Percentiles rank a stretch among this genome's conserved stretches.
These are phyloP conservation scores for Perkinsus chesapeaki DNA, from an alignment of 169 alveolate genomes.

Conservation along the genomic window DNA sequence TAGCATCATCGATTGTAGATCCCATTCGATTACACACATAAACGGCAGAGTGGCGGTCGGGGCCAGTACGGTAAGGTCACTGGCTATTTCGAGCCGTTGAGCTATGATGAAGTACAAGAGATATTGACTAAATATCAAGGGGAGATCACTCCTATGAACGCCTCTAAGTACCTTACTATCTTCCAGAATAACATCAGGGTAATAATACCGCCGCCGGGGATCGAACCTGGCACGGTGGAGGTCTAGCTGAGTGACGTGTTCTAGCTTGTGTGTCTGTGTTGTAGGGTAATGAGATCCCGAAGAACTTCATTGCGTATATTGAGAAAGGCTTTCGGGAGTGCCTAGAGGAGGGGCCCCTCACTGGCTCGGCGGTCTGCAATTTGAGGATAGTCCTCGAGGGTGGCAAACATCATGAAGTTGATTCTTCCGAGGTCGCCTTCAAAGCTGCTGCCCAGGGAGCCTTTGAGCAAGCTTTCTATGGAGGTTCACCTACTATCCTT, in stretches of 20 bases:
- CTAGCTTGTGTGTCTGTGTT: neutral
- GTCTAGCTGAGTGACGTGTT: slow-evolving; percentile 49
- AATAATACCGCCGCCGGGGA: neutral
- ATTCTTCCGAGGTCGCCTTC: slow-evolving; percentile 85
- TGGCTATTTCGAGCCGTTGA: slow-evolving; percentile 79
- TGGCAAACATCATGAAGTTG: slow-evolving; percentile 87
- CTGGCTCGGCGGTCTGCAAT: slow-evolving; percentile 86
- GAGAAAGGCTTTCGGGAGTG: slow-evolving; percentile 89
- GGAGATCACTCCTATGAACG: slow-evolving; percentile 38
- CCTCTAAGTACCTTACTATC: slow-evolving; percentile 33
- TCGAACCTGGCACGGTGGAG: slow-evolving; percentile 20
- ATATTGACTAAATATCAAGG: slow-evolving; percentile 30
- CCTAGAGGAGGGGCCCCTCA: slow-evolving; percentile 73
- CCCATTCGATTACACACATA: slow-evolving; percentile 81
- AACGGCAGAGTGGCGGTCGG: slow-evolving; percentile 94
- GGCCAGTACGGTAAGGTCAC: slow-evolving; percentile 89
- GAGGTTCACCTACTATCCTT: neutral
- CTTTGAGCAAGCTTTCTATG: slow-evolving; percentile 47
- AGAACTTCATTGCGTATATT: slow-evolving; percentile 82
- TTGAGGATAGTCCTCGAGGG: slow-evolving; percentile 72
- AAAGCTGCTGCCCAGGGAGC: slow-evolving; percentile 82
- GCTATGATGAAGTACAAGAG: slow-evolving; percentile 43
- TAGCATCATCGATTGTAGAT: slow-evolving; percentile 12
- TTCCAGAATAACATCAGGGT: slow-evolving; percentile 17
- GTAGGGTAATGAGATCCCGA: slow-evolving; percentile 80